Percentiles rank a stretch among this genome's conserved stretches.
Evolutionary conservation across 2,329 filamentous ascomycete genomes (phyloP).

Genomic region (Alternaria triticimaculans): DNA sequence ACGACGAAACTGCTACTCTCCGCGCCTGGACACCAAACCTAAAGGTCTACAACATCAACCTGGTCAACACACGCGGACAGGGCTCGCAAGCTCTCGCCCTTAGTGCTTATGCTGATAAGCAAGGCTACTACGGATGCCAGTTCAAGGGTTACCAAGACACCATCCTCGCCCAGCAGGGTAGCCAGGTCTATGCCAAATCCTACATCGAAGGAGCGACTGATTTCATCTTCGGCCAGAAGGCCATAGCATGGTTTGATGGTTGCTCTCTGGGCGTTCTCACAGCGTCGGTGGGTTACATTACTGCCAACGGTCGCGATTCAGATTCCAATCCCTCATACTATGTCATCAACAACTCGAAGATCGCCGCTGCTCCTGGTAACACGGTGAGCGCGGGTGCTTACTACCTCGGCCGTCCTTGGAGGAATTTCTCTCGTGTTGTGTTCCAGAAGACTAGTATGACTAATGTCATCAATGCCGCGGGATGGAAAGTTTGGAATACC

Average conservation of each 20-base stretch:
- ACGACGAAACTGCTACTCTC: conserved; percentile 63
- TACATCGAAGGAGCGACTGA: conserved; percentile 66
- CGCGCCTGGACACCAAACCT: conserved; percentile 58
- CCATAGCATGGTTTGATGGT: conserved; percentile 60
- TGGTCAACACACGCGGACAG: conserved; percentile 53
- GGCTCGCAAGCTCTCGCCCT: conserved; percentile 62
- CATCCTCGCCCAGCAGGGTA: conserved; percentile 52
- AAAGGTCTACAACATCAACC: conserved; percentile 69
- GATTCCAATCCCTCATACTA: conserved; percentile 54
- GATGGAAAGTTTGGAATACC: conserved; percentile 64
- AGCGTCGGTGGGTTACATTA: conserved; percentile 51
- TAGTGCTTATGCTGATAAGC: conserved; percentile 57
- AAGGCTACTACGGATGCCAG: conserved; percentile 65
- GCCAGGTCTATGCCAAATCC: conserved; percentile 63
- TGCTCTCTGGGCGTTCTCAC: conserved; percentile 57
- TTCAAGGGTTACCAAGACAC: conserved; percentile 66
- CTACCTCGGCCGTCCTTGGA: conserved; percentile 63
- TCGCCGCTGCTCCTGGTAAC: conserved; percentile 52
- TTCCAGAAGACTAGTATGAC: conserved; percentile 61
- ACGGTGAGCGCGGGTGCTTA: conserved; percentile 50
- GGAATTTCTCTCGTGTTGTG: conserved; percentile 58
- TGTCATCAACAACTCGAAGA: conserved; percentile 62
- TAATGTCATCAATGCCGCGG: conserved; percentile 64
- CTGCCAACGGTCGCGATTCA: conserved; percentile 44
- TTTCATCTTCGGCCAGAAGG: conserved; percentile 65